Evolutionary conservation across 495 filamentous ascomycete genomes (phyloP).

Genomic region (Neurospora sp.): DNA sequence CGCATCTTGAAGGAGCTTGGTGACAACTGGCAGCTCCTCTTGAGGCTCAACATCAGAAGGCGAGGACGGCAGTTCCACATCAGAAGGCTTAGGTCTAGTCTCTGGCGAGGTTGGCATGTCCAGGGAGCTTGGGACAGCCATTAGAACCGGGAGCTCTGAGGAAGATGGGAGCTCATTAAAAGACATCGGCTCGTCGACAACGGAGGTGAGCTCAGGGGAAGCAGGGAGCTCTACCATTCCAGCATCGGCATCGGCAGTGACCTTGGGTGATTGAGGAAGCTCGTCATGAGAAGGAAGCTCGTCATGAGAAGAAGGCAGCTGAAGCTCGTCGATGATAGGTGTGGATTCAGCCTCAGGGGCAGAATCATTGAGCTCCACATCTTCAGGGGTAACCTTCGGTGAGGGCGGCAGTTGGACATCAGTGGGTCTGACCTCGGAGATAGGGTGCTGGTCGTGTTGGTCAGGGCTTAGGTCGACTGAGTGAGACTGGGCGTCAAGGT

Average conservation of each 20-base stretch:
- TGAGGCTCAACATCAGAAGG: too few species aligned
- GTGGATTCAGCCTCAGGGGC: not conserved
- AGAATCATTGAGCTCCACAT: not conserved
- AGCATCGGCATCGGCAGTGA: not conserved
- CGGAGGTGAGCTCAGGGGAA: too few species aligned
- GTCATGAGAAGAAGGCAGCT: not conserved
- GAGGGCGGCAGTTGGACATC: not conserved
- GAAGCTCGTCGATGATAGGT: not conserved
- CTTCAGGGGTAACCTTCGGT: not conserved
- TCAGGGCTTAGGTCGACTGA: not conserved
- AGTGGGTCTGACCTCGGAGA: not conserved
- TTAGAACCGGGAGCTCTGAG: not conserved
- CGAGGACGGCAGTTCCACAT: too few species aligned
- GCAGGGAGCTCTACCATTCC: too few species aligned
- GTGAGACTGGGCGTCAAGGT: not conserved
- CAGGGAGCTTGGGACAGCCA: not conserved
- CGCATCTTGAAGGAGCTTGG: not conserved
- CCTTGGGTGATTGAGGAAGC: not conserved
- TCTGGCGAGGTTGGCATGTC: not conserved
- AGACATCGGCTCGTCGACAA: too few species aligned
- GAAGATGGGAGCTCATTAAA: too few species aligned
- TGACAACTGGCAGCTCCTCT: not conserved
- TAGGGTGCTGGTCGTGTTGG: not conserved
- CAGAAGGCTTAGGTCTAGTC: not conserved
- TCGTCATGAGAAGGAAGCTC: not conserved